These are phyloP conservation scores for Trematosphaeria pertusa DNA, from an alignment of 2,329 filamentous ascomycete genomes.

Conservation along the genomic window DNA sequence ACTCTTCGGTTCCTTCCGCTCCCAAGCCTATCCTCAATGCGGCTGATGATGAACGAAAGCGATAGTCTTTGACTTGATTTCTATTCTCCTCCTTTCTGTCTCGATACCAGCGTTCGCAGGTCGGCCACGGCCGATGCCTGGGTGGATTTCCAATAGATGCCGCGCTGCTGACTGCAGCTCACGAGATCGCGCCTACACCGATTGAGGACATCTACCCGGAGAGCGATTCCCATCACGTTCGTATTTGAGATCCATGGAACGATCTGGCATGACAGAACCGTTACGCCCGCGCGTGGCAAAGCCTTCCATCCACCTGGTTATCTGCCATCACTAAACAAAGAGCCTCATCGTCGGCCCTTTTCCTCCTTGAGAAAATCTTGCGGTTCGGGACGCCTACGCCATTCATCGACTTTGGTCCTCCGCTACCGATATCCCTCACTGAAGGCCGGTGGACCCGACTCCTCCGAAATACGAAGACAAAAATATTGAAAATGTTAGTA, in stretches of 20 bases:
- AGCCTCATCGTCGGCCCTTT: too few species aligned
- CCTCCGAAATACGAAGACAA: neutral
- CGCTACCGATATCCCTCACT: too few species aligned
- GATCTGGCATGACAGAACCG: neutral
- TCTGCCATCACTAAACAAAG: neutral
- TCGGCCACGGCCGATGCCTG: neutral
- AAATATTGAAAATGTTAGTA: neutral
- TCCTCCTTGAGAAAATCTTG: too few species aligned
- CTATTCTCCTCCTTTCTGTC: neutral
- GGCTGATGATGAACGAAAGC: constrained; percentile 1
- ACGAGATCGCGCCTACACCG: neutral
- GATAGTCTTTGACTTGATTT: constrained; percentile 4
- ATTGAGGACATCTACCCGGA: neutral
- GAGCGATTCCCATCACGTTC: neutral
- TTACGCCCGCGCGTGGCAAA: neutral
- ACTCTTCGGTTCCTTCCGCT: neutral
- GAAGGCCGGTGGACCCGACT: too few species aligned
- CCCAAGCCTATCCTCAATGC: constrained; percentile 1
- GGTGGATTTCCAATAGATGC: neutral
- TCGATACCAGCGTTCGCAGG: neutral
- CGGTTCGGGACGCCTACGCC: too few species aligned
- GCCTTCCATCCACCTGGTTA: neutral
- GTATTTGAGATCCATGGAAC: neutral
- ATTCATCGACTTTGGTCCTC: too few species aligned
- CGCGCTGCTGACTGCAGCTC: neutral